phyloP scores from a whole-genome alignment of 257 asterid genomes.

The Craterostigma plantagineum region DNA sequence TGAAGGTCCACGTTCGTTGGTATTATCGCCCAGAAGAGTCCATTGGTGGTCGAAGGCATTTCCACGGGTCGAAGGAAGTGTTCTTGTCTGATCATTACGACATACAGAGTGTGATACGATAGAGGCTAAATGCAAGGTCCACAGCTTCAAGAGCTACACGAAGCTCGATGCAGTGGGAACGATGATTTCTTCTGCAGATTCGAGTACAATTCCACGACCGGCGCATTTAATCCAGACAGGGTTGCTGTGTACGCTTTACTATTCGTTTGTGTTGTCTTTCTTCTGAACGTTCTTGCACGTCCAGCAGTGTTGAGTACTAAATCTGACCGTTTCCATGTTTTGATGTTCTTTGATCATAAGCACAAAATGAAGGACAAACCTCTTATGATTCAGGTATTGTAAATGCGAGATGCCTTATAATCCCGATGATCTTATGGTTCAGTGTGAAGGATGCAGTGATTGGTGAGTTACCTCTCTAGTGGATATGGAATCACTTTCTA shows the following conservation, averaged over 20 bases:
- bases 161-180: conserved; percentile 85
- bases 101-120: conserved; percentile 75
- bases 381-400: conserved; percentile 48
- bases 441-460: conserved; percentile 83
- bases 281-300: not conserved
- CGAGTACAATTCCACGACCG: conserved; percentile 75
- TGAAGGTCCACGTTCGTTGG: conserved; percentile 66
- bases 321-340: too few species aligned
- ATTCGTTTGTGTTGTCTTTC: not conserved
- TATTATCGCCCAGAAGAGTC: conserved; percentile 98
- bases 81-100: conserved; percentile 85
- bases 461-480: conserved; percentile 40
- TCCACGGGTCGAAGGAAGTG: conserved; percentile 84
- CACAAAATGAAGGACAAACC: too few species aligned
- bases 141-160: conserved; percentile 69
- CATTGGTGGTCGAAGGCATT: conserved; percentile 80
- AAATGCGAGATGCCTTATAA: conserved; percentile 97
- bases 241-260: conserved; percentile 70
- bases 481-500: conserved; percentile 4
- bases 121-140: conserved; percentile 83
- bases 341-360: too few species aligned
- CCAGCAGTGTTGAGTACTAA: too few species aligned
- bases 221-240: conserved; percentile 84
- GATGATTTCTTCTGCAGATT: conserved; percentile 91
- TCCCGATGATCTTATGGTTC: conserved; percentile 95